Evolutionary conservation across 2,329 filamentous ascomycete genomes (phyloP), one percentile per base, ranked within the genome.

Genomic region (Claviceps sp.): DNA sequence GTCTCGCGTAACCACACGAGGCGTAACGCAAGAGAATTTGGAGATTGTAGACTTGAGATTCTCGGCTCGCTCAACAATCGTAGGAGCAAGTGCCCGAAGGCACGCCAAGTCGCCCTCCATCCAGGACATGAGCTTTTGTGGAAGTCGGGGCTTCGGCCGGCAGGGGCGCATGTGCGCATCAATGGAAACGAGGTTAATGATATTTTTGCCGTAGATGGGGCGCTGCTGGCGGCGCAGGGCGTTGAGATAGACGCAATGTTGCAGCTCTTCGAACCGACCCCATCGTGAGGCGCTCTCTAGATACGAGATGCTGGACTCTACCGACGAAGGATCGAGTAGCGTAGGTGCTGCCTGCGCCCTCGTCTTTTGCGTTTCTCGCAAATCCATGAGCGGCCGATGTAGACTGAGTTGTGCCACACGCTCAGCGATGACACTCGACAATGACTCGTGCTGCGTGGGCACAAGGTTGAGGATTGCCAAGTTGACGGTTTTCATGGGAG

Each of bases 21-120:
- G 93, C 0, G 93, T 97, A 37, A 95, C 82, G 60, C 91, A 98
- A 1, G 86, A 88, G 61, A 96, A 98, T 63, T 91, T 88, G 56
- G 86, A 82, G 50, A 98, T 83, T 2, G 78, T 82, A 0, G 80
- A 81, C 60, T 91, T 83, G 67, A 95, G 75, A 14, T 75, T 73
- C 49, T 81, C 77, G 1, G 89, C 83, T 23, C 89, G 83, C 60
- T 88, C 78, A 42, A 84, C 77, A 0, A 95, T 66, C 0, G 83
- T 88, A 17, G 83, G 80, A n/a, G 93, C 79, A 68, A 93, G 79
- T 4, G 78, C 73, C 39, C 73, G 73, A 47, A 90, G 71, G 22
- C 78, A 64, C 5, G 74, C 73, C 1, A 86, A 86, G 51, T 83
- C 81, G 56, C 83, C 80, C 50, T 85, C 80, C 52, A 89, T 80